A percentile compares a stretch with the other conserved stretches of the same genome.
These are phyloP conservation scores for Balansia obtecta DNA, from an alignment of 2,329 filamentous ascomycete species.

Conservation along the genomic window DNA sequence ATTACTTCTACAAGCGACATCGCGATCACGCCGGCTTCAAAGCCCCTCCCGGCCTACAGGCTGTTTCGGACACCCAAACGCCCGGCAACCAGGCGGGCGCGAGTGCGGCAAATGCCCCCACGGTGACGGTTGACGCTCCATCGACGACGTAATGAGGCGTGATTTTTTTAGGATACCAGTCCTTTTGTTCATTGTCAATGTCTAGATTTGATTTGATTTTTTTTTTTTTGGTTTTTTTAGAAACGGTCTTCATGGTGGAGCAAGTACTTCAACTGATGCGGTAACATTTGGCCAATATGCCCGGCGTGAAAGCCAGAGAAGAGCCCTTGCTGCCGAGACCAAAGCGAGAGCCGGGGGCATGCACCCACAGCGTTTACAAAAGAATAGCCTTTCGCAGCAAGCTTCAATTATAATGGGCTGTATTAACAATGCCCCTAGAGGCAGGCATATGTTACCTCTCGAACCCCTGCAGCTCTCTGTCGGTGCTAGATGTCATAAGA, in stretches of 20 bases:
- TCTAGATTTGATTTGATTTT: neutral
- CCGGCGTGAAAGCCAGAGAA: neutral
- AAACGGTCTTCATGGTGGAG: neutral
- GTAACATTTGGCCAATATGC: neutral
- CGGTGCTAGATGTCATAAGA: neutral
- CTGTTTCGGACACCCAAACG: slow-evolving; percentile 44
- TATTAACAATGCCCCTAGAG: neutral
- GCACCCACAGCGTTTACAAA: neutral
- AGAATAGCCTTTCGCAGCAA: neutral
- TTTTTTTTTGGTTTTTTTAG: neutral
- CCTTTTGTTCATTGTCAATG: neutral
- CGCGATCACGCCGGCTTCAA: slow-evolving; percentile 77
- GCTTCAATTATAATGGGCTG: neutral
- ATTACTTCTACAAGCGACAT: slow-evolving; percentile 83
- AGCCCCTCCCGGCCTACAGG: slow-evolving; percentile 45
- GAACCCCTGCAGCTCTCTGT: neutral
- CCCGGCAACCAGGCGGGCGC: slow-evolving; percentile 23
- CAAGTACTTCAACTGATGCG: neutral
- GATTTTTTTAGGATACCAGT: neutral
- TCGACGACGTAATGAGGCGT: slow-evolving; percentile 8
- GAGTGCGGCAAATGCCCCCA: slow-evolving; percentile 12
- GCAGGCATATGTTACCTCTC: neutral
- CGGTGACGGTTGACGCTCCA: slow-evolving; percentile 14
- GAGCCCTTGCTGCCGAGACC: neutral
- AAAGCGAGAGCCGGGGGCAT: neutral